Evolutionary conservation across 23 red algal genomes (phyloP).

Genomic region (Porphyridium purpureum): DNA sequence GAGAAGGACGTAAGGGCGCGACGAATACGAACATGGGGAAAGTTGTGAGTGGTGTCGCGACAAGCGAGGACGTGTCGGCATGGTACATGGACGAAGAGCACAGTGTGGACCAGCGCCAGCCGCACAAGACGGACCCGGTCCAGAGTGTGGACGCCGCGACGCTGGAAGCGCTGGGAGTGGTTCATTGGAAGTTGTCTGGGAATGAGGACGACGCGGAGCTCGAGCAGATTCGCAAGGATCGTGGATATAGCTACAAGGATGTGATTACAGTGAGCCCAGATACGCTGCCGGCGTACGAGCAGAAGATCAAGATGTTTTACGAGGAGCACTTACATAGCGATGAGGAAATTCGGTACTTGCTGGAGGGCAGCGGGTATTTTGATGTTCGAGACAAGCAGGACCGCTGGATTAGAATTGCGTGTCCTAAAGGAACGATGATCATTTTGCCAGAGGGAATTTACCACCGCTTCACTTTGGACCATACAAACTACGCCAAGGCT

Average conservation of each 20-base stretch:
- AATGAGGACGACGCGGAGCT: no score
- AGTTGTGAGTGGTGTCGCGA: no score
- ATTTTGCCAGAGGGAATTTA: constrained; percentile 8
- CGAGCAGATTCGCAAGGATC: background rate
- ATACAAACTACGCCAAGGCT: constrained; percentile 1
- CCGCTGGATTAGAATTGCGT: constrained; percentile 7
- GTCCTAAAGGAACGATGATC: constrained; percentile 5
- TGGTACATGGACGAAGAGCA: no score
- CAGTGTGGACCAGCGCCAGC: no score
- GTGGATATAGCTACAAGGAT: constrained; percentile 4
- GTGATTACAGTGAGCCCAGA: constrained; percentile 1
- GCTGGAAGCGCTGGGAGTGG: no score
- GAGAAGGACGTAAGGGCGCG: no score
- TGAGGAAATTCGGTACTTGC: constrained; percentile 11
- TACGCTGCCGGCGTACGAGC: background rate
- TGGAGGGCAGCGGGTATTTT: constrained; percentile 13
- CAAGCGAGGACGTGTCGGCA: no score
- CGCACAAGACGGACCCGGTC: no score
- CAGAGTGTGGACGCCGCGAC: no score
- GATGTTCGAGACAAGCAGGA: constrained; percentile 4
- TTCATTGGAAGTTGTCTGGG: no score
- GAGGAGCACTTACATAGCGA: constrained; percentile 15
- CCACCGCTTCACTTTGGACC: constrained; percentile 15
- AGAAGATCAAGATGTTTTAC: constrained; percentile 1
- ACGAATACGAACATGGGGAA: no score